Conservation (phyloP, 2,329 filamentous ascomycete species). For the Fusarium goolgardi region DNA sequence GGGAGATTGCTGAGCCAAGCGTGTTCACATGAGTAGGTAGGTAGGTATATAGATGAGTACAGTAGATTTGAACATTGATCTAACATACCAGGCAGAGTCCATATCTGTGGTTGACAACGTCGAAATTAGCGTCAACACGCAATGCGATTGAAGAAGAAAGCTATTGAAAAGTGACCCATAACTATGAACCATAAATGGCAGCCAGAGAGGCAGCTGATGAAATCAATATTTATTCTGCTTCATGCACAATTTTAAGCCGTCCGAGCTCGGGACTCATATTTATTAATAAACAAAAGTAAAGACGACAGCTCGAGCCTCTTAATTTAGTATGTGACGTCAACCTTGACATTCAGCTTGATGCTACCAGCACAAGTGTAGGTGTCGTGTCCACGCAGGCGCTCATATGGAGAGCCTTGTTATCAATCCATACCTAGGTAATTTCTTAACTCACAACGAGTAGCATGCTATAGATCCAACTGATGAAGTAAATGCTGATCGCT, state of each 20-base stretch:
- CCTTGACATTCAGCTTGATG: constrained; percentile 1
- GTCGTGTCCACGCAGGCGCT: too few relatives aligned
- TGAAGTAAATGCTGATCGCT: neutral
- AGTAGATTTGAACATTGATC: neutral
- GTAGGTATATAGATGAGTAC: neutral
- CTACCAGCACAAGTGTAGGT: neutral
- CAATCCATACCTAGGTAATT: too few relatives aligned
- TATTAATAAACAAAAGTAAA: constrained; percentile 12
- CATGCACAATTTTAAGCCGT: constrained; percentile 8
- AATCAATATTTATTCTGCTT: constrained; percentile 6
- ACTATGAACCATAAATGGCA: too few relatives aligned
- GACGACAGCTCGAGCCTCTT: constrained; percentile 5
- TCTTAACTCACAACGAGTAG: neutral
- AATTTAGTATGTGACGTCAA: constrained; percentile 32
- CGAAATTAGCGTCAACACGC: neutral
- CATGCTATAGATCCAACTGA: neutral
- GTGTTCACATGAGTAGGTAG: neutral
- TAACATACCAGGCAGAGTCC: neutral
- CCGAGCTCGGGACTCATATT: constrained; percentile 2
- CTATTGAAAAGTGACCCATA: too few relatives aligned
- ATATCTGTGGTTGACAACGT: neutral
- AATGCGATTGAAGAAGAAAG: neutral
- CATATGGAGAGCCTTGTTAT: neutral
- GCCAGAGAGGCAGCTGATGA: neutral
- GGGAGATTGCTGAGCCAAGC: constrained; percentile 1